These are phyloP conservation scores for Trypanosoma theileri DNA, from an alignment of 208 protist genomes.

Conservation along the genomic window DNA sequence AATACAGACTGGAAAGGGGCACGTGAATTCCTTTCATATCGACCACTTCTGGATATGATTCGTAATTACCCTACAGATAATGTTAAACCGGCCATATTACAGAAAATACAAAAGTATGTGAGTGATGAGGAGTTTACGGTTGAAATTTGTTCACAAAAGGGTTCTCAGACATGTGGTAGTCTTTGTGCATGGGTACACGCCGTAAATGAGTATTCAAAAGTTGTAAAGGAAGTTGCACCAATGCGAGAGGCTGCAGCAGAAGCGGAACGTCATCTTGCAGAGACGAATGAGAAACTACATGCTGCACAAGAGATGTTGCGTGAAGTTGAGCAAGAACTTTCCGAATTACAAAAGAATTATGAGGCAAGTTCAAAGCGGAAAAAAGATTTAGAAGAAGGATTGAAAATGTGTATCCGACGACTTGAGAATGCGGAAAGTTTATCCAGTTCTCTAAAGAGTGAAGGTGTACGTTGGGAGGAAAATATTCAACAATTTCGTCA, in stretches of 20 bases:
- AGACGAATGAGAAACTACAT: slow-evolving; percentile 87
- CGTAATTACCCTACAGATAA: slow-evolving; percentile 95
- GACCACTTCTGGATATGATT: slow-evolving; percentile 94
- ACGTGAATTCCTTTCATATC: slow-evolving; percentile 89
- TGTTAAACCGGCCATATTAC: slow-evolving; percentile 86
- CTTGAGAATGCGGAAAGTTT: slow-evolving; percentile 95
- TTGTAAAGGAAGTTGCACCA: slow-evolving; percentile 95
- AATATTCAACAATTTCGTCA: slow-evolving; percentile 81
- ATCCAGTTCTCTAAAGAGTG: slow-evolving; percentile 91
- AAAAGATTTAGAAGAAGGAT: slow-evolving; percentile 87
- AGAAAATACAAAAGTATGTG: slow-evolving; percentile 94
- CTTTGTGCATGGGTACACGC: slow-evolving; percentile 96
- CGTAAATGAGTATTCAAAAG: slow-evolving; percentile 95
- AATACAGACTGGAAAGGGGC: slow-evolving; percentile 90
- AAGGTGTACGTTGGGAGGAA: slow-evolving; percentile 94
- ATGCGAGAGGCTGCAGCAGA: slow-evolving; percentile 91
- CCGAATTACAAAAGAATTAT: slow-evolving; percentile 85
- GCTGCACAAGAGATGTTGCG: slow-evolving; percentile 88
- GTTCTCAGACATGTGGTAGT: slow-evolving; percentile 93
- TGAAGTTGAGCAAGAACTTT: slow-evolving; percentile 92
- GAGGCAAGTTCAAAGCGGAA: slow-evolving; percentile 87
- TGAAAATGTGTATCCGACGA: slow-evolving; percentile 84
- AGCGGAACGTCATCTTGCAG: slow-evolving; percentile 85
- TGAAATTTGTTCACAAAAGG: slow-evolving; percentile 90
- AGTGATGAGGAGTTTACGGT: slow-evolving; percentile 94